phyloP scores from a whole-genome alignment of 73 alveolate species.

The Diophrys appendiculata region DNA sequence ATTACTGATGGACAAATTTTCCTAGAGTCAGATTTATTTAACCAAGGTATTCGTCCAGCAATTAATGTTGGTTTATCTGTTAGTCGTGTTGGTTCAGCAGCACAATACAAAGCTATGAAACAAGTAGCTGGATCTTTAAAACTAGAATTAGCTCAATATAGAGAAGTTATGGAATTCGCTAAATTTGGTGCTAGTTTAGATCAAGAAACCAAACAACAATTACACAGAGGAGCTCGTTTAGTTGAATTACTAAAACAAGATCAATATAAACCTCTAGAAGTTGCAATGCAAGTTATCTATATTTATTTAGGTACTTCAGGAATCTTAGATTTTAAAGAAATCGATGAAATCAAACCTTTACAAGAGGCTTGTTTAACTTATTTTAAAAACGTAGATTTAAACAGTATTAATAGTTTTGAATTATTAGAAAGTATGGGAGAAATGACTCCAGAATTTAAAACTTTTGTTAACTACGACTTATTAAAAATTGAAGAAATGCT shows the following conservation, averaged over 20 bases:
- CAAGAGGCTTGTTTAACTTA: no score
- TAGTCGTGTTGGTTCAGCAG: conserved; percentile 96
- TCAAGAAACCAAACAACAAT: conserved; percentile 92
- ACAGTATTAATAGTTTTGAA: no score
- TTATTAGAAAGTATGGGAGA: no score
- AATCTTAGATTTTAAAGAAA: conserved; percentile 81
- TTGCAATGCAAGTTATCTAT: conserved; percentile 90
- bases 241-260: conserved; percentile 91
- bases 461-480: no score
- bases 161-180: conserved; percentile 98
- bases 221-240: conserved; percentile 88
- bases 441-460: no score
- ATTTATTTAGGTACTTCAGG: conserved; percentile 96
- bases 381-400: no score
- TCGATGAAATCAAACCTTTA: conserved; percentile 82
- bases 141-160: conserved; percentile 94
- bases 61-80: conserved; percentile 97
- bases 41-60: conserved; percentile 97
- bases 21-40: conserved; percentile 95
- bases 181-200: conserved; percentile 95
- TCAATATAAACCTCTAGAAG: conserved; percentile 88
- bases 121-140: conserved; percentile 94
- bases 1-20: conserved; percentile 96
- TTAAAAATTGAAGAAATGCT: no score
- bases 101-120: conserved; percentile 96